phyloP scores from a whole-genome alignment of 1,139 yeast species.

The Yamadazyma atmosphaerica region DNA sequence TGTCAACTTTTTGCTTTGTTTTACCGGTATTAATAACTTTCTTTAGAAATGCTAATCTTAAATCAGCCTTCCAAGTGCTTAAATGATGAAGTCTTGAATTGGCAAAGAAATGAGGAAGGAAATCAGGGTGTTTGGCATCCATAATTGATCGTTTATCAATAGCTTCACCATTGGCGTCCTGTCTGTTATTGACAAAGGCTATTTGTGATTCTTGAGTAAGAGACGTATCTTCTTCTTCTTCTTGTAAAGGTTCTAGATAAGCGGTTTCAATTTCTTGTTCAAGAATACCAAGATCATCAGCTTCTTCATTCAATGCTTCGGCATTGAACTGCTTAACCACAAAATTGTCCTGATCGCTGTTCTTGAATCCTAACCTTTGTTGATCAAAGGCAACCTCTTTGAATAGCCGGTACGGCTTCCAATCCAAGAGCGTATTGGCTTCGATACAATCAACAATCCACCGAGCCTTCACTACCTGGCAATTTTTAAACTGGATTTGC shows the following conservation, averaged over 20 bases:
- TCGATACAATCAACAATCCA: slow-evolving; percentile 77
- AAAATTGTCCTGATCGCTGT: not conserved
- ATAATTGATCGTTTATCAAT: slow-evolving; percentile 12
- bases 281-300: slow-evolving; percentile 2
- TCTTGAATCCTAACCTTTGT: slow-evolving; percentile 28
- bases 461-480: slow-evolving; percentile 74
- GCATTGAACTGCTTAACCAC: slow-evolving; percentile 5
- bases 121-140: slow-evolving; percentile 79
- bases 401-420: slow-evolving; percentile 66
- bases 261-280: slow-evolving; percentile 10
- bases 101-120: slow-evolving; percentile 67
- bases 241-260: not conserved
- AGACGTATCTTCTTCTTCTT: not conserved
- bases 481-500: slow-evolving; percentile 59
- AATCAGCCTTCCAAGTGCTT: slow-evolving; percentile 81
- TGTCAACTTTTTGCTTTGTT: slow-evolving; percentile 5
- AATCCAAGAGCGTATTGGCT: slow-evolving; percentile 50
- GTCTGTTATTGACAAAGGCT: slow-evolving; percentile 5
- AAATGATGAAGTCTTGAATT: slow-evolving; percentile 86
- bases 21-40: slow-evolving; percentile 28
- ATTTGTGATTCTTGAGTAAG: slow-evolving; percentile 1
- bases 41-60: slow-evolving; percentile 59
- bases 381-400: slow-evolving; percentile 55
- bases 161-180: slow-evolving; percentile 6
- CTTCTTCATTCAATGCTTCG: slow-evolving; percentile 8